Evolutionary conservation across 192 early-diverging fungal species (phyloP), one percentile per base, ranked within the genome.

Genomic region (Umbelopsis sp.): DNA sequence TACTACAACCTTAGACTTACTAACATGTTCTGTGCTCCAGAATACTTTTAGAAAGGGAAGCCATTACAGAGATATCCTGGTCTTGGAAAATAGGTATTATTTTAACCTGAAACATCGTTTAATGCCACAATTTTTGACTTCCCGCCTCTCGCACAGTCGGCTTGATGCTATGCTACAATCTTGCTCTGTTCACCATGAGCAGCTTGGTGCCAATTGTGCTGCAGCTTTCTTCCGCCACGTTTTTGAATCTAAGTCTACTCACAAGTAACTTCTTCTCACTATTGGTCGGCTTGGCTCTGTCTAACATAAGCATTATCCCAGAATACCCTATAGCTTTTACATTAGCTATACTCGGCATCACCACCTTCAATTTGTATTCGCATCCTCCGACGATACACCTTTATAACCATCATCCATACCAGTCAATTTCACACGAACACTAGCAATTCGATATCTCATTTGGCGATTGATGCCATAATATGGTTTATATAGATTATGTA

Each of bases 221-320:
- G 27, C 70, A 71, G 1, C n/a, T 68, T 21, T 61, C 66, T 1
- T 67, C 70, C 13, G 75, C 75, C 1, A 71, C 67, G 6, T 76
- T 76, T 69, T 23, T 76, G 4, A 76, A 67, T 13, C 71, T 76
- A 27, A 76, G 75, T 51, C 25, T 76, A 13, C 68, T 72, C 11
- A 71, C 75, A 41, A 76, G 75, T 30, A 76, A 76, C 44, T 76
- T 76, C 46, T 76, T 72, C 53, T 76, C 75, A 2, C 58, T 76
- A 4, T 15, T 76, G 4, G 49, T 72, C 22, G 75, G 75, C 3
- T 50, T 76, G 25, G 47, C 71, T 5, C 64, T 76, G 23, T 61
- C 33, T 13, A 61, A 61, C 33, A 27, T 61, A n/a, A 27, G 27
- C 25, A 76, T 76, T 46, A 70, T 71, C 20, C 53, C 75, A 48